Conservation (phyloP, 371 early-diverging fungal genomes). For the Mucor plumbeus region DNA sequence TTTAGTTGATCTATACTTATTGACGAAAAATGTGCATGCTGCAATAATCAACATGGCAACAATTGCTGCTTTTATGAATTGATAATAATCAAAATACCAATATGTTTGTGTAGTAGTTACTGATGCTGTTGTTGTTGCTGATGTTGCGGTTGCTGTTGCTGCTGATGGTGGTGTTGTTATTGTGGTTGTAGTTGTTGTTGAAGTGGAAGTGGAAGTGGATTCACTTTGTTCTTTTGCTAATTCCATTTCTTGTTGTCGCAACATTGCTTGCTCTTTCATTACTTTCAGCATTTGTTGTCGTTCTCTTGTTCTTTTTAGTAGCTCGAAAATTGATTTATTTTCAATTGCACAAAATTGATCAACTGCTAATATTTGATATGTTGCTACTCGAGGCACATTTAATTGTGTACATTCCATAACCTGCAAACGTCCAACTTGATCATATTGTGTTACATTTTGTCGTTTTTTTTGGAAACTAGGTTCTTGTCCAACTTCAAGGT, state of each 20-base stretch:
- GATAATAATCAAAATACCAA: conserved; percentile 11
- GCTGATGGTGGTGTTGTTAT: neutral
- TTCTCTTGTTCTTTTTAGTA: conserved; percentile 40
- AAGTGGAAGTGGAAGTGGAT: neutral
- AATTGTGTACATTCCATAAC: conserved; percentile 36
- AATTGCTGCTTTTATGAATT: conserved; percentile 5
- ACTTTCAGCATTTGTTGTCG: conserved; percentile 27
- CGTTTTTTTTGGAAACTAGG: conserved; percentile 16
- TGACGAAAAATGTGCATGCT: neutral
- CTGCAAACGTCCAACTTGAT: conserved; percentile 14
- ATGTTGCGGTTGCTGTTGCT: neutral
- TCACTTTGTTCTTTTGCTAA: neutral
- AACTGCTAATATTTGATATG: conserved; percentile 47
- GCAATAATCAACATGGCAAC: neutral
- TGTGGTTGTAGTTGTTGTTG: neutral
- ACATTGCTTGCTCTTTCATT: conserved; percentile 8
- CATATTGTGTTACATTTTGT: conserved; percentile 3
- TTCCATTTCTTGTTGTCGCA: neutral
- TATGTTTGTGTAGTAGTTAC: neutral
- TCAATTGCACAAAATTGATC: conserved; percentile 46
- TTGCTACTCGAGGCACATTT: conserved; percentile 33
- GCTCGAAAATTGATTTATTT: conserved; percentile 34
- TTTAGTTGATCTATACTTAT: neutral
- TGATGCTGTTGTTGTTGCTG: neutral
- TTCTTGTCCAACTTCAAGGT: conserved; percentile 19